These are phyloP conservation scores for Myriosclerotinia duriaeana DNA, from an alignment of 2,329 filamentous ascomycete species.

Conservation along the genomic window DNA sequence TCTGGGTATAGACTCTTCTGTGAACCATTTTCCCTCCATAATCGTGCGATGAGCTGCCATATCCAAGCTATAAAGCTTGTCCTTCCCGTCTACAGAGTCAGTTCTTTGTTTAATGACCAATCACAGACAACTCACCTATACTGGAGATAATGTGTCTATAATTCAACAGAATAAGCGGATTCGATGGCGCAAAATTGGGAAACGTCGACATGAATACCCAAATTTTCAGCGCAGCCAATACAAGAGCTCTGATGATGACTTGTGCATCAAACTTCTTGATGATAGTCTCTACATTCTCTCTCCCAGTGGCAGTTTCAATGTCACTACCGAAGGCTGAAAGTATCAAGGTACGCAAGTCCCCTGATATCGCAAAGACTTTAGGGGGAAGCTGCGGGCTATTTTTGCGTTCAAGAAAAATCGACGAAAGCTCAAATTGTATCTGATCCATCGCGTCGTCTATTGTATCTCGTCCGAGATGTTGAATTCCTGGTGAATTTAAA, in stretches of 20 bases:
- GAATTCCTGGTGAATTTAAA: not conserved
- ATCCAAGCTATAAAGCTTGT: too few relatives aligned
- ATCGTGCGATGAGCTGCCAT: constrained; percentile 25
- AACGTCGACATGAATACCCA: constrained; percentile 28
- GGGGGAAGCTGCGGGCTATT: not conserved
- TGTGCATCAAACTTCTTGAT: constrained; percentile 6
- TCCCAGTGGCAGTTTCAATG: not conserved
- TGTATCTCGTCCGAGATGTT: not conserved
- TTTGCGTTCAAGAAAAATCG: constrained; percentile 19
- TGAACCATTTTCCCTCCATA: constrained; percentile 15
- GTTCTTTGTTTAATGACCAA: too few relatives aligned
- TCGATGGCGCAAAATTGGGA: constrained; percentile 19
- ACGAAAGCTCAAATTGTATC: constrained; percentile 24
- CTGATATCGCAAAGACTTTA: not conserved
- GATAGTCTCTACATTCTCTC: not conserved
- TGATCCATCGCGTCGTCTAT: constrained; percentile 19
- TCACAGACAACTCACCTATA: constrained; percentile 25
- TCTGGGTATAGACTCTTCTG: constrained; percentile 15
- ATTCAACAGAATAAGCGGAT: constrained; percentile 16
- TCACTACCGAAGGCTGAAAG: constrained; percentile 7
- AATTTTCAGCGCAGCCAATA: constrained; percentile 21
- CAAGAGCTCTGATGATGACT: constrained; percentile 18
- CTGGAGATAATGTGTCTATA: constrained; percentile 24
- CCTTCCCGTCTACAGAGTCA: too few relatives aligned
- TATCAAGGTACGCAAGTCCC: constrained; percentile 17